phyloP scores from a whole-genome alignment of 2,329 filamentous ascomycete genomes.

The Acrocalymma vagum region DNA sequence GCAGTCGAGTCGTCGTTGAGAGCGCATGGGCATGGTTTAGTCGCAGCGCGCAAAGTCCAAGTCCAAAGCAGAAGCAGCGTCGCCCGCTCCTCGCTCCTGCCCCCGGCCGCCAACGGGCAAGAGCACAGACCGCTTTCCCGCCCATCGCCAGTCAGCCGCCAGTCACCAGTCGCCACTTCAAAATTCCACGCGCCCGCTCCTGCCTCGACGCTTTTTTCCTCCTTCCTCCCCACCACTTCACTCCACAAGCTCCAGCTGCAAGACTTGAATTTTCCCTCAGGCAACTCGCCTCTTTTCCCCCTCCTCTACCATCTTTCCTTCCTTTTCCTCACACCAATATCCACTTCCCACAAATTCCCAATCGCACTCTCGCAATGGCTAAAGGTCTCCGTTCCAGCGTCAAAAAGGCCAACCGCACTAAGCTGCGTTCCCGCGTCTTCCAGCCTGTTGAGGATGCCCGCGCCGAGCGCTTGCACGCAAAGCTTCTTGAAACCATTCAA shows the following conservation, averaged over 20 bases:
- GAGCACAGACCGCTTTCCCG: conserved; percentile 21
- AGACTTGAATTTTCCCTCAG: too few species aligned
- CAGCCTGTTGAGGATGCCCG: conserved; percentile 82
- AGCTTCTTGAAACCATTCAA: conserved; percentile 80
- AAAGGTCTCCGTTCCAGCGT: conserved; percentile 83
- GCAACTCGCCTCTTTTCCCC: too few species aligned
- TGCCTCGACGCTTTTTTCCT: conserved; percentile 1
- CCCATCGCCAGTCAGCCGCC: conserved; percentile 6
- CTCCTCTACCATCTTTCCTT: too few species aligned
- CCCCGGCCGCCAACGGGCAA: conserved; percentile 22
- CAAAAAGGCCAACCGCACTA: conserved; percentile 83
- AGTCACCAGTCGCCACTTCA: conserved; percentile 29
- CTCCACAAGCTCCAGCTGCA: too few species aligned
- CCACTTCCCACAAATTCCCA: too few species aligned
- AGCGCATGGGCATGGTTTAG: conserved; percentile 19
- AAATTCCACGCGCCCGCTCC: conserved; percentile 16
- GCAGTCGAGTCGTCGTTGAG: conserved; percentile 34
- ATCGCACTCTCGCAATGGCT: conserved; percentile 72
- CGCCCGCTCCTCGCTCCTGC: too few species aligned
- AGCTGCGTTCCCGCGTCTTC: conserved; percentile 82
- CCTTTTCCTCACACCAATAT: too few species aligned
- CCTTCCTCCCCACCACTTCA: background rate
- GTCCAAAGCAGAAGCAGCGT: too few species aligned
- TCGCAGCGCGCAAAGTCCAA: conserved; percentile 31
- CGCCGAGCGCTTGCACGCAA: conserved; percentile 83